Conservation (phyloP, 768 basidiomycete species). For the Auricularia sp. region DNA sequence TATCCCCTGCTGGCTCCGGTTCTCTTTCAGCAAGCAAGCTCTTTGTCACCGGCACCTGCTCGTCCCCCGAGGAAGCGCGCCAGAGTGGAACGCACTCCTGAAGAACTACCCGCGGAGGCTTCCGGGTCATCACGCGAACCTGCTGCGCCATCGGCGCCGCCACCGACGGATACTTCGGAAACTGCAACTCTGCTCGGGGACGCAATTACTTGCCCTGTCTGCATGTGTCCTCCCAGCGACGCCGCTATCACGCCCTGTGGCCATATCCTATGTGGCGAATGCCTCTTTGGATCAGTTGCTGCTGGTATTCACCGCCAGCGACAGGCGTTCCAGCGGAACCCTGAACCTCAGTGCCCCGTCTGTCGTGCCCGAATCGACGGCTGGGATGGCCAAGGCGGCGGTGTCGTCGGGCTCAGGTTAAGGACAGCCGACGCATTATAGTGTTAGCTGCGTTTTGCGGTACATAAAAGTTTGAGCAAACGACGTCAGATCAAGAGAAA, state of each 20-base stretch:
- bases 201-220: constrained; percentile 54
- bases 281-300: constrained; percentile 65
- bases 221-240: constrained; percentile 64
- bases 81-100: neutral
- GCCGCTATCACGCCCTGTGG: constrained; percentile 75
- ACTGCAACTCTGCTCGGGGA: neutral
- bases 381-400: constrained; percentile 64
- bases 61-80: neutral
- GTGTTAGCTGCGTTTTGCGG: neutral
- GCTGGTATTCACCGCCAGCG: constrained; percentile 44
- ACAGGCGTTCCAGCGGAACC: constrained; percentile 15
- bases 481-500: neutral
- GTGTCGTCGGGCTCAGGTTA: constrained; percentile 45
- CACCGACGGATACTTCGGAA: neutral
- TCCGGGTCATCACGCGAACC: neutral
- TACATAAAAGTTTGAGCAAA: neutral
- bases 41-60: neutral
- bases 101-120: neutral
- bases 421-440: neutral
- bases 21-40: neutral
- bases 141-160: neutral
- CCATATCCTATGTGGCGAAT: constrained; percentile 67
- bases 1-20: too few relatives aligned
- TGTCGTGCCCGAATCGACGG: constrained; percentile 56
- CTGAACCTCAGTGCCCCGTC: constrained; percentile 48